Evolutionary conservation across 2,329 filamentous ascomycete species (phyloP), one percentile per base, ranked within the genome.

Genomic region (Camptophora hylomeconis): DNA sequence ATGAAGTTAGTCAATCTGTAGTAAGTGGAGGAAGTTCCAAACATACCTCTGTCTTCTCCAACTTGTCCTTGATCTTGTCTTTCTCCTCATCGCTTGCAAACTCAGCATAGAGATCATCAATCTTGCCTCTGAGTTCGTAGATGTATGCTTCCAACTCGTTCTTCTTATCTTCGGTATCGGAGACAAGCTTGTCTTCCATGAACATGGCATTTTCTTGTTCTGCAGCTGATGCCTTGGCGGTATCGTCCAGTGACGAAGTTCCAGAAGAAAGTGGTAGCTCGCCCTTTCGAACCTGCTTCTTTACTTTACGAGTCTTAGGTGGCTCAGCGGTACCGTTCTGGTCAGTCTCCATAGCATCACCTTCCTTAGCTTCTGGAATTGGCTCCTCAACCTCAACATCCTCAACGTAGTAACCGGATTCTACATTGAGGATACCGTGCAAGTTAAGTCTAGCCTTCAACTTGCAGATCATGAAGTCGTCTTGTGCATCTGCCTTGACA

Each of bases 381-480:
- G 87, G 82, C 64, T 93, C 86, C 63, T 98, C 89, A 32, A 95
- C 76, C 61, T 98, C 89, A 51, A 92, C 75, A 53, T 98, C 89
- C 65, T 98, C 89, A 30, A 98, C 89, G 49, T 83, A 95, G 67
- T 98, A 98, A 37, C 86, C 89, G 39, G 76, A 86, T 65, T 98
- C 89, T 20, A 98, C 80, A 53, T 95, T 95, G 43, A 98, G 67
- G 35, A 98, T 73, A 56, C 89, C 89, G 63, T 95, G 86, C 41
- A 95, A 72, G 63, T 98, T 98, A 32, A 98, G 72, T 40, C 89
- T 77, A 26, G 89, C 87, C 72, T 95, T 95, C 39, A 98, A 76
- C 67, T 98, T 98, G 78, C 89, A 98, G 50, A 95, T 92, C 87
- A 98, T 95, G 58, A 95, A 98, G 54, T 95, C 89, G 36, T 92